Evolutionary conservation across 768 basidiomycete species (phyloP).

Genomic region (Termitomyces sp.): DNA sequence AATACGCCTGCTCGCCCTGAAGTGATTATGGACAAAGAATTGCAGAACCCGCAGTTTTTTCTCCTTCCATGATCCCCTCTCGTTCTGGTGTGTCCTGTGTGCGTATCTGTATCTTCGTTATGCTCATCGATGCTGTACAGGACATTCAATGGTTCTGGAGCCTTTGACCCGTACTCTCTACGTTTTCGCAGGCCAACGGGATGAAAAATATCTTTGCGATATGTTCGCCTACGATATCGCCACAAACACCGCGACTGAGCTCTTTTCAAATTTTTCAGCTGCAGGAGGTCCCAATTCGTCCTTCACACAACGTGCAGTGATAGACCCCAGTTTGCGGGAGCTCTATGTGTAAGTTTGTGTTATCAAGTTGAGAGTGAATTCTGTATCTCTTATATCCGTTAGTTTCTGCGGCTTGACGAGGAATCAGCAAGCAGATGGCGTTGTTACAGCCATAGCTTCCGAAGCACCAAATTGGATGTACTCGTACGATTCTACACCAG

Average conservation of each 20-base stretch:
- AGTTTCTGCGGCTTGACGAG: conserved; percentile 64
- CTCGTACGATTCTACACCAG: conserved; percentile 53
- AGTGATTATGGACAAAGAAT: conserved; percentile 10
- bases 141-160: conserved; percentile 82
- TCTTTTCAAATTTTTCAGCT: conserved; percentile 57
- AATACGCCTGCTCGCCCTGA: background rate
- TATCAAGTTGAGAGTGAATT: background rate
- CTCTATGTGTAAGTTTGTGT: conserved; percentile 62
- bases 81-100: conserved; percentile 49
- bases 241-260: conserved; percentile 50
- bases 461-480: conserved; percentile 65
- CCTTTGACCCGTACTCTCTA: conserved; percentile 50
- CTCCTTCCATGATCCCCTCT: conserved; percentile 43
- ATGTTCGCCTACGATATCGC: conserved; percentile 71
- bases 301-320: conserved; percentile 70
- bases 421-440: conserved; percentile 25
- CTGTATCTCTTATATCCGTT: background rate
- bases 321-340: conserved; percentile 57
- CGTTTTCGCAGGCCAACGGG: conserved; percentile 71
- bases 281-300: conserved; percentile 65
- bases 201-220: conserved; percentile 63
- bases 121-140: conserved; percentile 22
- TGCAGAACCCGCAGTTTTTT: conserved; percentile 21
- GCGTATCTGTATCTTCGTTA: background rate
- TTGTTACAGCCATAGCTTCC: conserved; percentile 35